Evolutionary conservation across 257 asterid genomes (phyloP), one percentile per base, ranked within the genome.

Genomic region (Nicotiana sylvestris): DNA sequence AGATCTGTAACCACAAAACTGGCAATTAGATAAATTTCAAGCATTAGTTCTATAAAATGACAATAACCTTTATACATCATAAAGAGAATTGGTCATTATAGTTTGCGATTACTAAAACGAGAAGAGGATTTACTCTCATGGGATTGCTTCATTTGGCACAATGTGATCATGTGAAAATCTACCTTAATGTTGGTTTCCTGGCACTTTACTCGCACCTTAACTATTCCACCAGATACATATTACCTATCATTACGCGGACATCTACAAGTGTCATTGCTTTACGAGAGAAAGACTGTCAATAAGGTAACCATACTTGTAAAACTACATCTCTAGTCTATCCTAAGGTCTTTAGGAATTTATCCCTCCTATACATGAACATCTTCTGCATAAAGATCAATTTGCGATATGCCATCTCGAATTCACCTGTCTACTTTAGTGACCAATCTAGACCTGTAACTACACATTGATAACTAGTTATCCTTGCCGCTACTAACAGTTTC

Each of bases 1-100:
- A 8, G 60, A 95, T 91, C 99, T 95, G 90, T 12, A 12, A 83
- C 76, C 74, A 57, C 33, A 27, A 30, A 65, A 15, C 11, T 49
- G 30, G 37, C 27, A 18, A 25, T 56, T 51, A 76, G 68, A 62
- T 12, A 16, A 6, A 33, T 25, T 25, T 72, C 61, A 13, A 6
- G 62, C 37, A 66, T 66, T 35, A 3, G 3, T 11, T 66, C 18
- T 29, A 18, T n/a, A 65, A 65, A 21, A 33, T 5, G 17, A 29
- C 5, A n/a, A 12, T 25, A 66, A 12, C 49, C 49, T 37, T 37
- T 37, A 37, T 5, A 13, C 56, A 51, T 37, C 46, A 39, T 39
- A 51, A 9, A 51, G 57, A 9, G 11, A 51, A 51, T 51, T 13
- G 15, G 46, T 30, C 43, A 11, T 65, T 29, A 65, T 37, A 6